Conservation (phyloP, 2,329 filamentous ascomycete species). For the Stagonosporopsis tanaceti region DNA sequence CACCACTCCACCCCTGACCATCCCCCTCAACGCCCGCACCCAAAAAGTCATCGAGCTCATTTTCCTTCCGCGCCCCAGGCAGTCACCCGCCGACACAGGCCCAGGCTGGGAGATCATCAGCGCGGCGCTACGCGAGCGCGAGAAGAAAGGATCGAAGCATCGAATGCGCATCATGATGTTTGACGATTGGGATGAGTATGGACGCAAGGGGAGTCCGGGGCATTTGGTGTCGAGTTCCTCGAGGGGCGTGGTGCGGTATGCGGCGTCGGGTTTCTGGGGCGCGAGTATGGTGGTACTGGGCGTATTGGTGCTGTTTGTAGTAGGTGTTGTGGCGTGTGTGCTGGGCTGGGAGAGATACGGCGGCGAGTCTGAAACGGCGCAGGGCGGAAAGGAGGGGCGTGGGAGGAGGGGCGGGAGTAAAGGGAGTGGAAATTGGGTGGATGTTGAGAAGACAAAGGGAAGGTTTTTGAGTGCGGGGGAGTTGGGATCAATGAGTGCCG, state of each 20-base stretch:
- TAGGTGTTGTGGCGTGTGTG: constrained; percentile 38
- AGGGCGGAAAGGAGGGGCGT: constrained; percentile 31
- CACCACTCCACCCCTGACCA: constrained; percentile 16
- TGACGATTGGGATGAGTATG: constrained; percentile 41
- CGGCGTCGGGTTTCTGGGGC: constrained; percentile 37
- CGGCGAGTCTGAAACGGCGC: constrained; percentile 42
- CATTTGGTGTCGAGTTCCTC: constrained; percentile 27
- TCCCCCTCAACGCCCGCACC: constrained; percentile 24
- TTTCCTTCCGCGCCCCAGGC: constrained; percentile 35
- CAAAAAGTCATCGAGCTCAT: constrained; percentile 43
- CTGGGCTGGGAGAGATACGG: constrained; percentile 34
- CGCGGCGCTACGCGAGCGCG: constrained; percentile 25
- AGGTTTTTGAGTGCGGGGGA: constrained; percentile 39
- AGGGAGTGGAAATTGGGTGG: constrained; percentile 20
- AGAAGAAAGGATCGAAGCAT: not conserved
- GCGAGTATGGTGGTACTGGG: constrained; percentile 31
- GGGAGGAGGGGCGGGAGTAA: constrained; percentile 16
- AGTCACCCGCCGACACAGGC: constrained; percentile 30
- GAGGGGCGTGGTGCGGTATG: constrained; percentile 24
- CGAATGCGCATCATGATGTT: constrained; percentile 34
- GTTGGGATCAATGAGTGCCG: constrained; percentile 34
- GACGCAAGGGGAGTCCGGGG: constrained; percentile 37
- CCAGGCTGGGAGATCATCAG: constrained; percentile 37
- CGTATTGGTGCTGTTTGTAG: constrained; percentile 37
- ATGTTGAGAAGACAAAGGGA: constrained; percentile 34